These are phyloP conservation scores for Grigorovia humatica DNA, from an alignment of 805 yeast species.

Conservation along the genomic window DNA sequence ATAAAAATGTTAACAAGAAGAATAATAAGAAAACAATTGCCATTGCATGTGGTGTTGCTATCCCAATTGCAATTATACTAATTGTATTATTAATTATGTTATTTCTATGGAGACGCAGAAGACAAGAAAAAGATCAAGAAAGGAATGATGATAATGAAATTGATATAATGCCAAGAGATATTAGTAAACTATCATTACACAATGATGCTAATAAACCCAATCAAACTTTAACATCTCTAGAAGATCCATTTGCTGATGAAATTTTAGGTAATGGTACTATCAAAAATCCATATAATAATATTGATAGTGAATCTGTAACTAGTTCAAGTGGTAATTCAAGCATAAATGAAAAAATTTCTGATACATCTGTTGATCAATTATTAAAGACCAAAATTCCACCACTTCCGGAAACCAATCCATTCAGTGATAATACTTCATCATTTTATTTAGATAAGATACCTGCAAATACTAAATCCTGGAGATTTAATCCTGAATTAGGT, in stretches of 20 bases:
- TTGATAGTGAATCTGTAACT: constrained; percentile 42
- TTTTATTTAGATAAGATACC: constrained; percentile 27
- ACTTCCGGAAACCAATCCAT: constrained; percentile 15
- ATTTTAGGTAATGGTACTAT: constrained; percentile 26
- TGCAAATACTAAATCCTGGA: constrained; percentile 46
- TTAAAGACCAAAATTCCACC: constrained; percentile 1
- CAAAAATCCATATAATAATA: constrained; percentile 19
- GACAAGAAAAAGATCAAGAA: constrained; percentile 22
- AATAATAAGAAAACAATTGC: constrained; percentile 50
- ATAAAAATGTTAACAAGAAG: constrained; percentile 13
- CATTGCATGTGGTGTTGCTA: constrained; percentile 80
- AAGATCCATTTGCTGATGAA: constrained; percentile 26
- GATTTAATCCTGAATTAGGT: constrained; percentile 28
- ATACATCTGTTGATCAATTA: not conserved
- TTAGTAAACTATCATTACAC: constrained; percentile 32
- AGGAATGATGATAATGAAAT: constrained; percentile 23
- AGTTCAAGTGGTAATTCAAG: constrained; percentile 32
- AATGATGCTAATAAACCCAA: constrained; percentile 30
- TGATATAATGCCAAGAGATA: constrained; percentile 25
- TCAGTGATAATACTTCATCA: constrained; percentile 22
- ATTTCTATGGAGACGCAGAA: constrained; percentile 45
- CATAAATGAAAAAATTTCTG: constrained; percentile 4
- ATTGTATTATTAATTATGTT: constrained; percentile 40
- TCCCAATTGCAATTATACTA: constrained; percentile 51
- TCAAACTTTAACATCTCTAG: constrained; percentile 12